Base-by-base conservation (phyloP, 2,329 filamentous ascomycete species). In the Hansfordia pulvinata region DNA sequence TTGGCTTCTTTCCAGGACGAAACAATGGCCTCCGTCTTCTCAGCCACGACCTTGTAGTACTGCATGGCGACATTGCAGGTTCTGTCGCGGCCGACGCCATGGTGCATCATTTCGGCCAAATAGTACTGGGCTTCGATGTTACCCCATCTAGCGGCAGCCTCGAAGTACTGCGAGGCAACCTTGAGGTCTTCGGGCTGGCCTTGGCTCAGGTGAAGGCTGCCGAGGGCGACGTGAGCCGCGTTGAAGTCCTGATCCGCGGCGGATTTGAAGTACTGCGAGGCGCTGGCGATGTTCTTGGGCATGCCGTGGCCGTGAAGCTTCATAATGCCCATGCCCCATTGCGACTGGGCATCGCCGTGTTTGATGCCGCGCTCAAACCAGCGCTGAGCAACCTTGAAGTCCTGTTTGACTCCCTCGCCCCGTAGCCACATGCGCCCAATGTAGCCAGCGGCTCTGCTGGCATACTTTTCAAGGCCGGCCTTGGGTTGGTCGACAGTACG, bases 41-140 rank as follows among this genome's bases (percentile, higher is more conserved):
- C 79, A 3, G 77, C 73, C 8, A 85, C 79, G 37, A 65, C 69
- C 52, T 85, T 85, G 55, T 93, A 94, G 48, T 90, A 92, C 9
- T 69, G 69, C 21, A 83, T 66, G 2, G 86, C 84, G 31, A 82
- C 64, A 6, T 64, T 66, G 42, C 86, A 94, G 9, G 78, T 76
- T 38, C 76, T 75, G 37, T 93, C 82, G 19, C 81, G 67, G 5
- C 82, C 84, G 17, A 92, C 68, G 0, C 82, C 85, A 35, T 82
- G 70, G 39, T 86, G 71, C 14, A 76, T 77, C 59, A 93, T 73
- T 52, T 94, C 86, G 2, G 83, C 86, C 4, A 94, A 69, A 48
- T 93, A 93, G 54, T 93, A 94, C 46, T 82, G 83, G 0, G 85
- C 81, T 51, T 93, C 85, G 34, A 93, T 79, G 44, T 85, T 80